Percentiles rank a stretch among this genome's conserved stretches.
Conservation (phyloP, 768 basidiomycete genomes). For the Amanita thiersii region DNA sequence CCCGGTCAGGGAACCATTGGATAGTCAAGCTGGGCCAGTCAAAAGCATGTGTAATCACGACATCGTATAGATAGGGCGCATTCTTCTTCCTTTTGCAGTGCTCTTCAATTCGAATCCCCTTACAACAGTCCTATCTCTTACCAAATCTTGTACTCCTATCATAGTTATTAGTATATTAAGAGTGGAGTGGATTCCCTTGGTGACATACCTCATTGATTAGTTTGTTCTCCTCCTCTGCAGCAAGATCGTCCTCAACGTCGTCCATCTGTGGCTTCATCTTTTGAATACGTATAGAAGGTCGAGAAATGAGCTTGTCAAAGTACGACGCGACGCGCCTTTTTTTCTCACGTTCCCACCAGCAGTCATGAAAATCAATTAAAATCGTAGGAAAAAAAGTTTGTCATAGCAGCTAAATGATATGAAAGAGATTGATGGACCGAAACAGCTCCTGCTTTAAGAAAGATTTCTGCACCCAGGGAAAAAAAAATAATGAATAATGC, state of each 20-base stretch:
- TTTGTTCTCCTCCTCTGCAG: slow-evolving; percentile 83
- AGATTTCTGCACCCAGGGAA: too few species aligned
- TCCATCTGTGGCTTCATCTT: slow-evolving; percentile 48
- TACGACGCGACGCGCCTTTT: slow-evolving; percentile 28
- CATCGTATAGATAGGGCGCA: slow-evolving; percentile 95
- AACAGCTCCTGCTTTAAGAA: background rate
- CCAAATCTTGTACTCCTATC: slow-evolving; percentile 84
- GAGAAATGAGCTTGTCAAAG: slow-evolving; percentile 8
- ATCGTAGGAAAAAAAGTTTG: slow-evolving; percentile 1
- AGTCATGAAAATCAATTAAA: background rate
- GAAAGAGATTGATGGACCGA: background rate
- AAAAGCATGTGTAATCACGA: slow-evolving; percentile 94
- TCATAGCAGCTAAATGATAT: slow-evolving; percentile 1
- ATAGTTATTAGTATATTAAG: background rate
- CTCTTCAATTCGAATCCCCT: slow-evolving; percentile 1
- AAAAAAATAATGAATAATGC: slow-evolving; percentile 5
- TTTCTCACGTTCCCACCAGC: slow-evolving; percentile 25
- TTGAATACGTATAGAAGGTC: background rate
- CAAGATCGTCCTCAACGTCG: slow-evolving; percentile 72
- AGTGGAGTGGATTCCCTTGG: slow-evolving; percentile 12
- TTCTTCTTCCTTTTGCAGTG: slow-evolving; percentile 75
- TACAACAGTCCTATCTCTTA: slow-evolving; percentile 17
- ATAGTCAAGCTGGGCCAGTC: slow-evolving; percentile 98
- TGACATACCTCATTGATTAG: slow-evolving; percentile 72
- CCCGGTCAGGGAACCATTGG: slow-evolving; percentile 98